Conservation (phyloP, 495 filamentous ascomycete genomes). For the Xylaria venustula region DNA sequence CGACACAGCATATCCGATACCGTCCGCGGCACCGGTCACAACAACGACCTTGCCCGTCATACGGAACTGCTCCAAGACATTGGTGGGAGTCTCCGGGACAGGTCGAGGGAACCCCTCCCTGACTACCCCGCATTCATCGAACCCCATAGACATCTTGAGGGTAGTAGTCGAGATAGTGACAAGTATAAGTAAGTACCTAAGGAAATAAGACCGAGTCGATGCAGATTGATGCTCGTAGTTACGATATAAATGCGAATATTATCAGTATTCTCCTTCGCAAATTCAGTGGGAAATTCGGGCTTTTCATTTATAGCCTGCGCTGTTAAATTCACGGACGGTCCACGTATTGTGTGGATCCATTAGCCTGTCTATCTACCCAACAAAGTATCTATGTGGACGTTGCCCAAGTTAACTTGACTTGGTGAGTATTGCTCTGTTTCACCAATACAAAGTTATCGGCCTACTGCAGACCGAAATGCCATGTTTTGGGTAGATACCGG, state of each 20-base stretch:
- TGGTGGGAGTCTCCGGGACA: slow-evolving; percentile 26
- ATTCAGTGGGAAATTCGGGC: not conserved
- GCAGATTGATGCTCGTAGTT: not conserved
- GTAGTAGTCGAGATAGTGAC: not conserved
- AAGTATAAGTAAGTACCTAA: not conserved
- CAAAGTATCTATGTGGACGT: too few relatives aligned
- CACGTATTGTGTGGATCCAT: slow-evolving; percentile 2
- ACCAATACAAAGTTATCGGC: not conserved
- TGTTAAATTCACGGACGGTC: not conserved
- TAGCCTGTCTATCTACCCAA: not conserved
- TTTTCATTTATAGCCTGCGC: not conserved
- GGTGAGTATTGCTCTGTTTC: not conserved
- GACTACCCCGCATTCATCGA: slow-evolving; percentile 32
- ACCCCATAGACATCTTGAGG: slow-evolving; percentile 50
- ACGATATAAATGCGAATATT: not conserved
- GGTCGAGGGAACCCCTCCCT: slow-evolving; percentile 43
- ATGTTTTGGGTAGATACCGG: too few relatives aligned
- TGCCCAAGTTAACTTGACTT: not conserved
- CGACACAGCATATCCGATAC: slow-evolving; percentile 33
- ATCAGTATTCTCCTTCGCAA: not conserved
- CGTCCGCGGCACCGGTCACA: slow-evolving; percentile 42
- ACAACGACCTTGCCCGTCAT: slow-evolving; percentile 39
- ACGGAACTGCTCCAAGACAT: slow-evolving; percentile 30
- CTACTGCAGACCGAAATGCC: not conserved
- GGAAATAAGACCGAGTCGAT: not conserved